A percentile compares a stretch with the other conserved stretches of the same genome.
These are phyloP conservation scores for Phytophthora podocarpi DNA, from an alignment of 352 stramenopile species.

Conservation along the genomic window DNA sequence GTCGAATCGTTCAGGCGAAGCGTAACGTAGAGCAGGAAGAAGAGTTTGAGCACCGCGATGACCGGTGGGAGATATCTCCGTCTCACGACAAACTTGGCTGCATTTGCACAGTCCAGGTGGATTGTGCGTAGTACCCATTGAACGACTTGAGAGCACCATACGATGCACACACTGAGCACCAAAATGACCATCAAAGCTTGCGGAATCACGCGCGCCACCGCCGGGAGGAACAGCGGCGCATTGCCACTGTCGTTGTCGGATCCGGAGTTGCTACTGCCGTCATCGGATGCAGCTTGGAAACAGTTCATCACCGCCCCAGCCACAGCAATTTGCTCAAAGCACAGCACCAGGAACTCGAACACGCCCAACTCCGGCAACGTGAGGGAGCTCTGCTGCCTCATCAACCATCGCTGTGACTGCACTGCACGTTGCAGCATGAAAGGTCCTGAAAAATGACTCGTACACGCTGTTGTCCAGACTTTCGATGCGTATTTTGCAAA, in stretches of 20 bases:
- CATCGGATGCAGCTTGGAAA: slow-evolving; percentile 10
- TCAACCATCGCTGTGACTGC: slow-evolving; percentile 22
- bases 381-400: slow-evolving; percentile 20
- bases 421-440: slow-evolving; percentile 8
- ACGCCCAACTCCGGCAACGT: slow-evolving; percentile 23
- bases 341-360: slow-evolving; percentile 36
- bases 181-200: slow-evolving; percentile 26
- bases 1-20: slow-evolving; percentile 18
- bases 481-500: no score
- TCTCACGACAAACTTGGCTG: not conserved
- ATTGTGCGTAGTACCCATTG: not conserved
- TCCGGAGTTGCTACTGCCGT: not conserved
- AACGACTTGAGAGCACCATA: slow-evolving; percentile 14
- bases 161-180: slow-evolving; percentile 25
- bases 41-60: slow-evolving; percentile 27
- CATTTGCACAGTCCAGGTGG: not conserved
- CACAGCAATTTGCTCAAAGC: slow-evolving; percentile 35
- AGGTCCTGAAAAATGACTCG: no score
- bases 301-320: slow-evolving; percentile 34
- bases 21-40: slow-evolving; percentile 29
- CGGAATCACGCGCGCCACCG: slow-evolving; percentile 9
- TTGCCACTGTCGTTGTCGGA: slow-evolving; percentile 3
- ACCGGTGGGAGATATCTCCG: slow-evolving; percentile 15
- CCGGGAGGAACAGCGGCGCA: slow-evolving; percentile 15
- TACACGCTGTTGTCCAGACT: no score